Evolutionary conservation across 2,329 filamentous ascomycete species (phyloP), one percentile per base, ranked within the genome.

Genomic region (Ophiocordyceps camponoti-saundersi): DNA sequence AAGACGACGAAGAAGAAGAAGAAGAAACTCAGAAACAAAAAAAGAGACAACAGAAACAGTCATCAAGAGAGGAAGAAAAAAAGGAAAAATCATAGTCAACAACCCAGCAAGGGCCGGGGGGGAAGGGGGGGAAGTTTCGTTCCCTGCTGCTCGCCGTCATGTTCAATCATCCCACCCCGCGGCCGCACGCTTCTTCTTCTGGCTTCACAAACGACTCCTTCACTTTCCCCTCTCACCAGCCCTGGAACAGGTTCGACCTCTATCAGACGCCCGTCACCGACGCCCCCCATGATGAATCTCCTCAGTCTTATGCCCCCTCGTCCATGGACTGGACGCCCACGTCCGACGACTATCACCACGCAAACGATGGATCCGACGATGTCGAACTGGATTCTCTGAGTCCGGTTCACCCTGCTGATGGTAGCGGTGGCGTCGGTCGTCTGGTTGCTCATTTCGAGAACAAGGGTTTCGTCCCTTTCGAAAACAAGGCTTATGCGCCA

Each of bases 371-470:
- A 34, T 36, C 41, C 39, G 44, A 54, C 45, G 53, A 55, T 50
- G 53, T 61, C 30, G 57, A 63, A 47, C 51, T 62, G 21, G 53
- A 56, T 34, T 50, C 53, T 21, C 53, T 61, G 47, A 51, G 44
- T 42, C 42, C 56, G n/a, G 41, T 49, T 30, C 58, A 59, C 26
- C 50, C 44, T 36, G 51, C 49, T 26, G 51, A 52, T 18, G 34
- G 34, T 18, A 16, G 49, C 30, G 51, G 53, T 18, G 48, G 51
- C 21, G 64, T 66, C 45, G 59, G 63, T 43, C 61, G 62, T 43
- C 51, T 67, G 44, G 61, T 66, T 48, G 62, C 64, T 44, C 64
- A 65, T 45, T 67, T 67, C 52, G 65, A 67, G 46, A 65, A 60
- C 48, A 65, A 63, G 47, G 59, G 53, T 44, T 52, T 51, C 44